phyloP scores from a whole-genome alignment of 495 filamentous ascomycete species.

The Astrothelium subdiscretum region DNA sequence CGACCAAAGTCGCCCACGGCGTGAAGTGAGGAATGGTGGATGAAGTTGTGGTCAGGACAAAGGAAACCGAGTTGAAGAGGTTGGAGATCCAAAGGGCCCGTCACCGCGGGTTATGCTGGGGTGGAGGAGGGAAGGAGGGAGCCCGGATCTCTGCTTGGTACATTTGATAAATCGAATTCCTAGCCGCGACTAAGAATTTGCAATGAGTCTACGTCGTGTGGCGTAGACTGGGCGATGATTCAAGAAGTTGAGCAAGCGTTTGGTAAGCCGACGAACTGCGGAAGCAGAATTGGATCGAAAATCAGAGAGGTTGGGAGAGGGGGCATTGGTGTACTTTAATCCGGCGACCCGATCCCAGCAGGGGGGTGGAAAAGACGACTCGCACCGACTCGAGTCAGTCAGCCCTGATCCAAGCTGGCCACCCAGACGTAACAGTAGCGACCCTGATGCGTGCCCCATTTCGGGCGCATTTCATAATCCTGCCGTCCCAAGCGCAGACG shows the following conservation, averaged over 20 bases:
- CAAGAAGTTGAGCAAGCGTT: not conserved
- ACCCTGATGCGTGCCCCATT: not conserved
- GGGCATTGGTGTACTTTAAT: not conserved
- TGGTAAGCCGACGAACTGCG: not conserved
- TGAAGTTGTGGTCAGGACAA: not conserved
- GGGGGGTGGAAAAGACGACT: too few relatives aligned
- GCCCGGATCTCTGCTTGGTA: not conserved
- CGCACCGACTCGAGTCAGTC: not conserved
- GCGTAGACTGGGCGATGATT: not conserved
- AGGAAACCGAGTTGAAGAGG: not conserved
- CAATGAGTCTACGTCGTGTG: not conserved
- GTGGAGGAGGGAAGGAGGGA: not conserved
- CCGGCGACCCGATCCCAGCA: not conserved
- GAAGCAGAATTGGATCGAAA: not conserved
- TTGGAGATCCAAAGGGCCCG: constrained; percentile 1
- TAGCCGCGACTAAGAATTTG: constrained; percentile 1
- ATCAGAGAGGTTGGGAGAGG: not conserved
- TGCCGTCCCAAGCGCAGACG: not conserved
- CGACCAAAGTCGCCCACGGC: constrained; percentile 1
- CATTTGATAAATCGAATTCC: constrained; percentile 3
- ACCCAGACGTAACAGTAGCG: not conserved
- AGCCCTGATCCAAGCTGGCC: not conserved
- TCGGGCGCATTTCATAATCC: not conserved
- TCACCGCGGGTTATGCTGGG: not conserved
- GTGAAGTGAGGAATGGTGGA: not conserved